A percentile compares a stretch with the other conserved stretches of the same genome.
Conservation (phyloP, 2,329 filamentous ascomycete species). For the Calonectria pauciramosa region DNA sequence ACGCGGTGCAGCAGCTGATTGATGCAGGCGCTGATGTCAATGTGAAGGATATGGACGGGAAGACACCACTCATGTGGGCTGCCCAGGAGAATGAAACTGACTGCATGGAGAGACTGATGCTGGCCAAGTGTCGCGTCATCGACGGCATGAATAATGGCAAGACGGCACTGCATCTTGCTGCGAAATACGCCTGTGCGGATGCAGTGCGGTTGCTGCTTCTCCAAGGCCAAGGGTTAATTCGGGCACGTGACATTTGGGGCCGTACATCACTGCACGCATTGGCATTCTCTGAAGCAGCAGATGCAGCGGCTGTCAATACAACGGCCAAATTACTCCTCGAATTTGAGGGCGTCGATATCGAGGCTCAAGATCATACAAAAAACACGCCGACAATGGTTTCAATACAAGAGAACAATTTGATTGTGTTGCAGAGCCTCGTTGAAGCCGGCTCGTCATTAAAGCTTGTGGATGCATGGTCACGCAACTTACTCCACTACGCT, state of each 20-base stretch:
- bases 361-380: not conserved
- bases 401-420: not conserved
- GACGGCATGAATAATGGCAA: not conserved
- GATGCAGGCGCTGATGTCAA: slow-evolving; percentile 5
- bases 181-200: rapidly evolving
- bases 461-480: rapidly evolving
- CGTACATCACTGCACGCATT: not conserved
- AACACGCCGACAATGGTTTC: not conserved
- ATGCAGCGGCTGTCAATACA: not conserved
- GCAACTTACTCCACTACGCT: not conserved
- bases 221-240: not conserved
- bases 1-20: slow-evolving; percentile 8
- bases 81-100: not conserved
- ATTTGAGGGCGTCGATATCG: not conserved
- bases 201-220: not conserved
- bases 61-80: not conserved
- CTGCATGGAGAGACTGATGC: not conserved
- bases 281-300: not conserved
- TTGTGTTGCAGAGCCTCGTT: not conserved
- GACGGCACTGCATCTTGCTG: not conserved
- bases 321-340: not conserved
- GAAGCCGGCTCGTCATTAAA: not conserved
- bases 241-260: not conserved
- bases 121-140: not conserved
- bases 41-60: not conserved